Percentiles rank a stretch among this genome's conserved stretches.
Conservation (phyloP, 2,329 filamentous ascomycete genomes). For the Blastomyces percursus region DNA sequence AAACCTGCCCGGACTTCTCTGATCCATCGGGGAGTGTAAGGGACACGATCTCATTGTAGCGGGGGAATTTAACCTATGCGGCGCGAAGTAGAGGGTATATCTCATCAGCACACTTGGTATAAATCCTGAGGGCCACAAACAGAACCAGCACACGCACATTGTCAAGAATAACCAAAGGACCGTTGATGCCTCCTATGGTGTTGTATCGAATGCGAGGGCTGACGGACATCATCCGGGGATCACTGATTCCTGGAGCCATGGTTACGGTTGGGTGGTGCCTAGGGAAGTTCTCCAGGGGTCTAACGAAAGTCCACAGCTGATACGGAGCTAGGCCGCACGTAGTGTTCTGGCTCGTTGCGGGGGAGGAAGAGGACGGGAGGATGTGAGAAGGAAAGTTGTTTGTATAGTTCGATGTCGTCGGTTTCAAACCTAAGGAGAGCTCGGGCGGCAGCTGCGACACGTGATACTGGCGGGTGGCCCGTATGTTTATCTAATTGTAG, state of each 20-base stretch:
- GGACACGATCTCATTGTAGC: slow-evolving; percentile 96
- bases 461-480: neutral
- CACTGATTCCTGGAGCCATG: slow-evolving; percentile 34
- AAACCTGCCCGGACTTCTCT: slow-evolving; percentile 83
- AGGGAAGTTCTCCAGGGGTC: neutral
- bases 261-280: slow-evolving; percentile 3
- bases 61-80: slow-evolving; percentile 82
- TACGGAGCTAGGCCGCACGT: neutral
- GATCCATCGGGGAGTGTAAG: slow-evolving; percentile 93
- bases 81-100: neutral
- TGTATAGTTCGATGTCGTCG: neutral
- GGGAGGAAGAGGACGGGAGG: too few species aligned
- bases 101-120: slow-evolving; percentile 4
- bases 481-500: too few species aligned
- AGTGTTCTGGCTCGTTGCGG: neutral
- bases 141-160: slow-evolving; percentile 52
- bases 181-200: slow-evolving; percentile 96
- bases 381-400: neutral
- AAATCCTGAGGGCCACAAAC: slow-evolving; percentile 1
- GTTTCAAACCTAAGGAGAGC: neutral
- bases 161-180: slow-evolving; percentile 92
- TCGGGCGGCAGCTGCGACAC: neutral
- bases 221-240: slow-evolving; percentile 42
- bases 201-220: slow-evolving; percentile 82
- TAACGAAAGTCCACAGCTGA: neutral